Evolutionary conservation across 2,329 filamentous ascomycete species (phyloP), one percentile per base, ranked within the genome.

Genomic region (Beauveria sp.): DNA sequence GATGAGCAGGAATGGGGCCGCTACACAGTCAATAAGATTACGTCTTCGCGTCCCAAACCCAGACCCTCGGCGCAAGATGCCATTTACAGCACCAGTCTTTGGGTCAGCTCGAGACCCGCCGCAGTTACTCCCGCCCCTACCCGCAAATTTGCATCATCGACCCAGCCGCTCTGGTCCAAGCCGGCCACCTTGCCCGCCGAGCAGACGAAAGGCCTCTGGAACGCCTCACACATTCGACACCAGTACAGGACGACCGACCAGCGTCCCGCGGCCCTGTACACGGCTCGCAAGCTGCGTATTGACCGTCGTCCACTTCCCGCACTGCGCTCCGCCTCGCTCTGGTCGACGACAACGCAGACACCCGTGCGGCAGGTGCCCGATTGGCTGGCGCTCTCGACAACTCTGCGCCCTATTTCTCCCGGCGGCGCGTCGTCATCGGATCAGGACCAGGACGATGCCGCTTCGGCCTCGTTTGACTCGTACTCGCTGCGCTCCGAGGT

Each of bases 271-370:
- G 72, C 72, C n/a, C 63, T 76, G 10, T 62, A 68, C 42, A 73
- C 75, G 63, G 58, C 61, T 46, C 70, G 72, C 62, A 77, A 72
- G 65, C 68, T 67, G 61, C 72, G 75, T 54, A 65, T 67, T 51
- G 65, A 66, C 42, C 62, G 69, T 52, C 66, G 67, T 46, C 64
- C 69, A 61, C 66, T 76, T 31, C 68, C 69, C 22, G 65, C 62
- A 28, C 65, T 77, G 51, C 67, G 62, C 43, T 75, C 74, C 53
- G 68, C 69, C 62, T 67, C 66, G 53, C 73, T 77, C 55, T 77
- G 75, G 75, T 67, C 66, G 61, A 54, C 58, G 34, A 56, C 45
- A 24, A 55, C 60, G 12, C 60, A 62, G 53, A 48, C 38, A 9
- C 26, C 42, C 14, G 43, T 22, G 12, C 43, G 60, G 14, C 54